Evolutionary conservation across 2,329 filamentous ascomycete species (phyloP).

Genomic region (Diaporthe ampelina): DNA sequence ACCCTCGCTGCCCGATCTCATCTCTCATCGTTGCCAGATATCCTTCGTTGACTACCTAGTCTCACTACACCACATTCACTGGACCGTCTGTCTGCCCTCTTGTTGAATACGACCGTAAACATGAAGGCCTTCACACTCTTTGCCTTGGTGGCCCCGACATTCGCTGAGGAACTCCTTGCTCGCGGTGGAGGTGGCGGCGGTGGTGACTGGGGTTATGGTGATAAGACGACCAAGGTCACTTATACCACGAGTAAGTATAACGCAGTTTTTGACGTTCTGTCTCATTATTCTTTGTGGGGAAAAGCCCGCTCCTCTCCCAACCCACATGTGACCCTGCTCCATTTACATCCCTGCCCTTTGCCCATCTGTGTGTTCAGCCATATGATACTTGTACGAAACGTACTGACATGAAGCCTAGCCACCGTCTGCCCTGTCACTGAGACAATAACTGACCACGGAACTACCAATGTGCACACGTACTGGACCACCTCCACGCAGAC

Average conservation of each 20-base stretch:
- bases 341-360: too few relatives aligned
- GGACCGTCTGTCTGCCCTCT: slow-evolving; percentile 29
- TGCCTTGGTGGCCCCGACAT: slow-evolving; percentile 48
- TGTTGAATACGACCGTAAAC: slow-evolving; percentile 39
- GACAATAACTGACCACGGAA: slow-evolving; percentile 55
- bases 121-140: slow-evolving; percentile 53
- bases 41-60: slow-evolving; percentile 15
- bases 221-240: slow-evolving; percentile 43
- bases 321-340: background rate
- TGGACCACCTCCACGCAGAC: slow-evolving; percentile 60
- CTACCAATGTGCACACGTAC: slow-evolving; percentile 58
- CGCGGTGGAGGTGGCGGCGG: slow-evolving; percentile 39
- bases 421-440: slow-evolving; percentile 62
- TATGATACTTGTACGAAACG: background rate
- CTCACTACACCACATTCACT: slow-evolving; percentile 37
- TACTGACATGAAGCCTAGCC: slow-evolving; percentile 55
- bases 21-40: slow-evolving; percentile 17
- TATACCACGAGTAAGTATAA: slow-evolving; percentile 40
- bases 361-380: background rate
- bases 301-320: too few relatives aligned
- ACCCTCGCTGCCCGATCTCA: slow-evolving; percentile 43
- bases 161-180: slow-evolving; percentile 45
- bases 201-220: slow-evolving; percentile 38
- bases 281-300: too few relatives aligned
- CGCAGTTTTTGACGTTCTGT: background rate